A percentile compares a stretch with the other conserved stretches of the same genome.
Conservation (phyloP, 1,284 basidiomycete genomes). For the Cryptococcus wingfieldii region DNA sequence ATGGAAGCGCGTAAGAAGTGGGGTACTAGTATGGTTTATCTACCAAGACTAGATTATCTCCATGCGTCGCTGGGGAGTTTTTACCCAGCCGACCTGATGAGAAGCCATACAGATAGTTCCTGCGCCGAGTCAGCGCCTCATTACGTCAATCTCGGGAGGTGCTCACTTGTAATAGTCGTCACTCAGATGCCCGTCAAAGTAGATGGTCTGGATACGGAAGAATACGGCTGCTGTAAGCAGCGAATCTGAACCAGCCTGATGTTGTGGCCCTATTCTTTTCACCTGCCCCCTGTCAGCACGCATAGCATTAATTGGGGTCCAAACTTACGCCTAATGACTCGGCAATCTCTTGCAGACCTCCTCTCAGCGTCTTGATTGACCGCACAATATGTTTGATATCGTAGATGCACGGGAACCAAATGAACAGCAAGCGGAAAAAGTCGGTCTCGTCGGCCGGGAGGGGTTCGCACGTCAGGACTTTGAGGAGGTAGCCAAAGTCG, state of each 20-base stretch:
- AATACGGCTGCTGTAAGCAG: conserved; percentile 89
- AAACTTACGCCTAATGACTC: conserved; percentile 72
- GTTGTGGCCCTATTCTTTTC: conserved; percentile 82
- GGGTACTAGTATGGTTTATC: conserved; percentile 20
- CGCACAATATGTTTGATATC: conserved; percentile 98
- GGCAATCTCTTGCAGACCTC: conserved; percentile 92
- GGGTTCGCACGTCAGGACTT: conserved; percentile 82
- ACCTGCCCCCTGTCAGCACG: conserved; percentile 55
- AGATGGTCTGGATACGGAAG: conserved; percentile 90
- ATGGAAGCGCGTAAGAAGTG: not conserved
- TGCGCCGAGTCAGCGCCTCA: conserved; percentile 2
- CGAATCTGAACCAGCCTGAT: conserved; percentile 94
- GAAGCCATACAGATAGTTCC: conserved; percentile 48
- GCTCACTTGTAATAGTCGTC: conserved; percentile 55
- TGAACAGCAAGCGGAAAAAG: conserved; percentile 82
- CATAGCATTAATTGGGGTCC: no score
- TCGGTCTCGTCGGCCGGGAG: conserved; percentile 83
- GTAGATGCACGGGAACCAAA: conserved; percentile 96
- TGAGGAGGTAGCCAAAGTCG: conserved; percentile 98
- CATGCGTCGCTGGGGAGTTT: conserved; percentile 16
- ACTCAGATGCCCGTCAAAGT: conserved; percentile 83
- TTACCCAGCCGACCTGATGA: conserved; percentile 36
- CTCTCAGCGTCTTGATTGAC: conserved; percentile 79
- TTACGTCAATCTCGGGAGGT: not conserved
- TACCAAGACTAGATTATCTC: conserved; percentile 9